Evolutionary conservation across 2,329 filamentous ascomycete genomes (phyloP).

Genomic region (Dactylella cylindrospora): DNA sequence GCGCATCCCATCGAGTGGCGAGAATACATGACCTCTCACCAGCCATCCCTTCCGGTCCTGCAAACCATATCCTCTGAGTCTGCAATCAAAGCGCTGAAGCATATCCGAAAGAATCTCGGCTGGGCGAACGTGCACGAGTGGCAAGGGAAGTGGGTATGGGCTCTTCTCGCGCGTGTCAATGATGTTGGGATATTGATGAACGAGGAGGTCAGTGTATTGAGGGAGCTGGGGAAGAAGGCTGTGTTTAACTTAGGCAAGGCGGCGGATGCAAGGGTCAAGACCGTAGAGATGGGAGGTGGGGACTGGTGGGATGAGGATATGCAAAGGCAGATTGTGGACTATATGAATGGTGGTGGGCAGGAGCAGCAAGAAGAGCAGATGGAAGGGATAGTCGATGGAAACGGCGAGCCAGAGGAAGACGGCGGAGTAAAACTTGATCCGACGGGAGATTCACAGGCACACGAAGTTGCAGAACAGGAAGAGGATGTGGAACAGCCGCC

Average conservation of each 20-base stretch:
- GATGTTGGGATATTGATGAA: constrained; percentile 45
- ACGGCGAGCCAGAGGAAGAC: constrained; percentile 1
- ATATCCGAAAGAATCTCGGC: constrained; percentile 33
- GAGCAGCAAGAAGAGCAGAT: neutral
- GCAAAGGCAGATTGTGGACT: constrained; percentile 21
- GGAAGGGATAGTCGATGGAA: neutral
- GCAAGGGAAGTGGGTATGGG: constrained; percentile 48
- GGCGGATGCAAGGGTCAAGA: constrained; percentile 37
- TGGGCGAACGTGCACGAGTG: constrained; percentile 37
- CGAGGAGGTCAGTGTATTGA: constrained; percentile 46
- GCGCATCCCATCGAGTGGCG: constrained; percentile 22
- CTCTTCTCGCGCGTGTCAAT: constrained; percentile 46
- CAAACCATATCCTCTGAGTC: constrained; percentile 29
- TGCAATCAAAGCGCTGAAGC: constrained; percentile 36
- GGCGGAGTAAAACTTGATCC: constrained; percentile 14
- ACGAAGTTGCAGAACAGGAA: constrained; percentile 3
- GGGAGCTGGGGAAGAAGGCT: constrained; percentile 47
- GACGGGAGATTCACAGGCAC: constrained; percentile 1
- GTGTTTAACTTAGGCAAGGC: constrained; percentile 40
- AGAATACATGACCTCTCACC: constrained; percentile 29
- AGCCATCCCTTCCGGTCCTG: constrained; percentile 27
- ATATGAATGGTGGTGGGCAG: constrained; percentile 27
- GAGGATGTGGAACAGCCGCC: constrained; percentile 13
- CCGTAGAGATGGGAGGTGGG: constrained; percentile 13
- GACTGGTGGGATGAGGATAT: constrained; percentile 22